phyloP scores from a whole-genome alignment of 1,284 basidiomycete genomes.

The Polyporus tsugae region DNA sequence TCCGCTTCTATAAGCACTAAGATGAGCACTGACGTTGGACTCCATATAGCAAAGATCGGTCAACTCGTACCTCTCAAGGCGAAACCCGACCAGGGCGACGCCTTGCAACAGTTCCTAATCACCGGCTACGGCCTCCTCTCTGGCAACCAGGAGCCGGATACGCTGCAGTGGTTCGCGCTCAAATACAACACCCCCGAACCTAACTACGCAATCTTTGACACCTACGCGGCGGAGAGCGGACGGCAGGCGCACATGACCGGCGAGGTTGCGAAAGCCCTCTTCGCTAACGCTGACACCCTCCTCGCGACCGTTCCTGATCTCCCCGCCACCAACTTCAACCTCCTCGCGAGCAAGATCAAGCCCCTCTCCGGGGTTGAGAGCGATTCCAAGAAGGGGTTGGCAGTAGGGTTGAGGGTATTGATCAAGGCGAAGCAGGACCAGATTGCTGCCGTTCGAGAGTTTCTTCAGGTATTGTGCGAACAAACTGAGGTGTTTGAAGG shows the following conservation, averaged over 20 bases:
- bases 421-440: constrained; percentile 48
- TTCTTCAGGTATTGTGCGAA: constrained; percentile 42
- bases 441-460: constrained; percentile 45
- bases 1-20: not conserved
- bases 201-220: constrained; percentile 51
- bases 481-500: not conserved
- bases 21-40: not conserved
- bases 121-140: constrained; percentile 43
- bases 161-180: constrained; percentile 51
- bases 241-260: constrained; percentile 48
- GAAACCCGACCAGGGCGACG: constrained; percentile 40
- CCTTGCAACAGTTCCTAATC: constrained; percentile 43
- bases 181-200: constrained; percentile 41
- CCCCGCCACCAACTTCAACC: constrained; percentile 35
- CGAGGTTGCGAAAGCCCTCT: constrained; percentile 46
- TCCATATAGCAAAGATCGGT: constrained; percentile 34
- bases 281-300: constrained; percentile 44
- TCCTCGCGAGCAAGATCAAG: constrained; percentile 45
- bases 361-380: constrained; percentile 21
- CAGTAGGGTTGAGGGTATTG: constrained; percentile 45
- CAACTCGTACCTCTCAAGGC: constrained; percentile 49
- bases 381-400: constrained; percentile 41
- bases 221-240: constrained; percentile 46
- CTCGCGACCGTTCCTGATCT: constrained; percentile 43
- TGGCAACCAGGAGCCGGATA: constrained; percentile 44